Percentiles rank a stretch among this genome's conserved stretches.
Evolutionary conservation across 1,284 basidiomycete species (phyloP).

Genomic region (Blastosporella zonata): DNA sequence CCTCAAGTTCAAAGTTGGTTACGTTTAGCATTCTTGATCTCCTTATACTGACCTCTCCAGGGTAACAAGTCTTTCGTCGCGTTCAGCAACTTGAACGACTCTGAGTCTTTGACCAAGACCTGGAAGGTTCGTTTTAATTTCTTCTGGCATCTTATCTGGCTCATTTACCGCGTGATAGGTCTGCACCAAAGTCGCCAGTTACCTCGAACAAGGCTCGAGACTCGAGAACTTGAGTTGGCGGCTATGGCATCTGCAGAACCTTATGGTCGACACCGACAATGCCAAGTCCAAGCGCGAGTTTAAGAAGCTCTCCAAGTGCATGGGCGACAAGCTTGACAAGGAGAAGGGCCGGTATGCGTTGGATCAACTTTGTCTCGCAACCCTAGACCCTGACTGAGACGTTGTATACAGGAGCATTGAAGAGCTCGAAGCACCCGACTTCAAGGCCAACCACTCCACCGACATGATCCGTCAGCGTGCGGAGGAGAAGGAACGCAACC

Average conservation of each 20-base stretch:
- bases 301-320: conserved; percentile 77
- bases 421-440: conserved; percentile 76
- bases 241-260: conserved; percentile 82
- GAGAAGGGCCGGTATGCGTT: conserved; percentile 74
- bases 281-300: conserved; percentile 83
- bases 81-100: conserved; percentile 80
- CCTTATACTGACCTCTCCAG: conserved; percentile 36
- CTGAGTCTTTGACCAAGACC: conserved; percentile 78
- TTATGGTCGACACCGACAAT: conserved; percentile 84
- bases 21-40: conserved; percentile 22
- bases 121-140: conserved; percentile 64
- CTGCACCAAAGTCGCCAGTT: conserved; percentile 82
- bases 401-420: conserved; percentile 60
- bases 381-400: conserved; percentile 33
- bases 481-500: conserved; percentile 72
- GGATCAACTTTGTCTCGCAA: conserved; percentile 16
- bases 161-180: conserved; percentile 43
- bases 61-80: conserved; percentile 90
- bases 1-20: conserved; percentile 78
- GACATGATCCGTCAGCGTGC: conserved; percentile 77
- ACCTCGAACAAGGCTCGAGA: conserved; percentile 80
- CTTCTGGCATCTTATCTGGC: conserved; percentile 10
- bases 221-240: conserved; percentile 87
- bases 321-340: conserved; percentile 85
- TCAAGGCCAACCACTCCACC: conserved; percentile 66